Evolutionary conservation across 345 rosid species (phyloP).

Genomic region (Acer yangbiense): DNA sequence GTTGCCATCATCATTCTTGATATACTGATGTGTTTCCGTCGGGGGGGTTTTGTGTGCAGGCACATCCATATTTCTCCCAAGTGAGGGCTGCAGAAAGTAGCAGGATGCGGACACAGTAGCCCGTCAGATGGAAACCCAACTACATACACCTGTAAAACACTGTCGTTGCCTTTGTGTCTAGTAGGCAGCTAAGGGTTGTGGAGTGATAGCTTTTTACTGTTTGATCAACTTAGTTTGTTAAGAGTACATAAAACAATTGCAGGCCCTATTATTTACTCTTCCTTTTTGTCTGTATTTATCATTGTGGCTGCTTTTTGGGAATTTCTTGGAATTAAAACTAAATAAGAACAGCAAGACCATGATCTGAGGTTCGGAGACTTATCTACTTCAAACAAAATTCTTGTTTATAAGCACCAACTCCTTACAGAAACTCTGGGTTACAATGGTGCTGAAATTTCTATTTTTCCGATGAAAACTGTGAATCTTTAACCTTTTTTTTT

Average conservation of each 20-base stretch:
- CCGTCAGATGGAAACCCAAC: background rate
- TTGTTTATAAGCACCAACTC: background rate
- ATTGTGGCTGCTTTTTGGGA: background rate
- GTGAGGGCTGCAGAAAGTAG: slow-evolving; percentile 94
- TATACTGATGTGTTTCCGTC: background rate
- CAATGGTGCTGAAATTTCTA: background rate
- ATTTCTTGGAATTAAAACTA: background rate
- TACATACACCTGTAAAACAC: background rate
- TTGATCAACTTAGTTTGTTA: background rate
- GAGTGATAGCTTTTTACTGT: slow-evolving; percentile 7
- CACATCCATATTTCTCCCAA: slow-evolving; percentile 83
- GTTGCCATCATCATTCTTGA: background rate
- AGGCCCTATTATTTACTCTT: background rate
- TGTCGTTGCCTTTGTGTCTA: background rate
- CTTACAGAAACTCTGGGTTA: background rate
- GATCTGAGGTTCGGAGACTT: background rate
- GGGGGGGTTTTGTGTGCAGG: slow-evolving; percentile 39
- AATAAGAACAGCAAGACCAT: background rate
- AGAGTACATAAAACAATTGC: background rate
- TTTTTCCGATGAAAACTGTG: background rate
- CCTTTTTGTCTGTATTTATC: background rate
- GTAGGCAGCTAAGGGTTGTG: slow-evolving; percentile 17
- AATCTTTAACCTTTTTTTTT: background rate
- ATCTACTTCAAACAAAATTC: background rate
- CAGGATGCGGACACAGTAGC: slow-evolving; percentile 66